Evolutionary conservation across 78 protist species (phyloP), one percentile per base, ranked within the genome.

Genomic region (Speleostelium caveatum): DNA sequence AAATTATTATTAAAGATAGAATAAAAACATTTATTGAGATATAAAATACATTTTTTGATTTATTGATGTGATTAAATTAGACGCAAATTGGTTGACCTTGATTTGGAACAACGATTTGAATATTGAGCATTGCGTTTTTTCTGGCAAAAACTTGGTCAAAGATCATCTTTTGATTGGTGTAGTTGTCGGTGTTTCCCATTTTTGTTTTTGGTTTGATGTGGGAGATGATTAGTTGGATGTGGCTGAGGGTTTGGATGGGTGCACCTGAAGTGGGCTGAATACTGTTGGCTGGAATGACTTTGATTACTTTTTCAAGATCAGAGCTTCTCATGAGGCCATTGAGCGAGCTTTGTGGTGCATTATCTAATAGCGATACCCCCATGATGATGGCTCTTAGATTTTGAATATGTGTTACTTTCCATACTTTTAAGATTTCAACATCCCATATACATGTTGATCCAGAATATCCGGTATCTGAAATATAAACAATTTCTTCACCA

Each of bases 1-100:
- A n/a, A n/a, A n/a, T n/a, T n/a, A n/a, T n/a, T n/a, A n/a, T n/a
- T n/a, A n/a, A n/a, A n/a, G n/a, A n/a, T n/a, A n/a, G n/a, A n/a
- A n/a, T n/a, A n/a, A n/a, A n/a, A n/a, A n/a, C n/a, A n/a, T n/a
- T n/a, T n/a, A n/a, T n/a, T n/a, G n/a, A n/a, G n/a, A n/a, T n/a
- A n/a, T n/a, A n/a, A n/a, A n/a, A n/a, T n/a, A n/a, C n/a, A n/a
- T n/a, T n/a, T n/a, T n/a, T n/a, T n/a, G n/a, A n/a, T n/a, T n/a
- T n/a, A n/a, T n/a, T n/a, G n/a, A n/a, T n/a, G n/a, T n/a, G n/a
- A n/a, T n/a, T n/a, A n/a, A n/a, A n/a, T 65, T 77, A 65, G 3
- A 77, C 22, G 49, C 87, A 77, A 58, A 77, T 77, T 32, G 60
- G 60, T n/a, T 41, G 75, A 51, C 87, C 87, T 51, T 77, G 87